A percentile compares a stretch with the other conserved stretches of the same genome.
Conservation (phyloP, 805 yeast species). For the Cyberlindnera samutprakarnensis region DNA sequence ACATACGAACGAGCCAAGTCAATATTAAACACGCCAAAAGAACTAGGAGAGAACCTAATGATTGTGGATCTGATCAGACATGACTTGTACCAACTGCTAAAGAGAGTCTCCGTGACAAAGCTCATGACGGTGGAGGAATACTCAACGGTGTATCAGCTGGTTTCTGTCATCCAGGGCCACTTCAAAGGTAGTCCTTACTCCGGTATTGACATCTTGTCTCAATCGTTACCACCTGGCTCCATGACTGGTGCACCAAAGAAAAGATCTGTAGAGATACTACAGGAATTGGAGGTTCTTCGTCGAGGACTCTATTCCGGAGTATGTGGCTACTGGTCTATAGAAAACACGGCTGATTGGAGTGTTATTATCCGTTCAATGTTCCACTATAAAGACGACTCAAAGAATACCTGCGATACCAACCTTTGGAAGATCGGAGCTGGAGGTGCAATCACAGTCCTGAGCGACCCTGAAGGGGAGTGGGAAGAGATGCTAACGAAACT, state of each 20-base stretch:
- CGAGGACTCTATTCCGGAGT: conserved; percentile 94
- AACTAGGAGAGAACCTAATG: conserved; percentile 93
- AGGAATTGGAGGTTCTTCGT: conserved; percentile 28
- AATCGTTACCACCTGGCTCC: conserved; percentile 93
- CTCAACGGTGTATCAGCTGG: conserved; percentile 83
- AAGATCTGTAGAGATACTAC: conserved; percentile 79
- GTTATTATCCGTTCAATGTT: conserved; percentile 85
- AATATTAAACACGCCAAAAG: conserved; percentile 78
- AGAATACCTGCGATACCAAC: conserved; percentile 20
- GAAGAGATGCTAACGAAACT: conserved; percentile 83
- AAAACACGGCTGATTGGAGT: conserved; percentile 91
- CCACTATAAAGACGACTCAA: conserved; percentile 46
- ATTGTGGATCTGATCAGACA: conserved; percentile 93
- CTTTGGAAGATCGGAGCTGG: conserved; percentile 95
- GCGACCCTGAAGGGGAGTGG: conserved; percentile 81
- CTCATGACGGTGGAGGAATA: conserved; percentile 93
- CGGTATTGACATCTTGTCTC: conserved; percentile 74
- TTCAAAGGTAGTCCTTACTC: conserved; percentile 26
- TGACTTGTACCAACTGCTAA: conserved; percentile 66
- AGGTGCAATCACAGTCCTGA: conserved; percentile 90
- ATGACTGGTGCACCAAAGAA: conserved; percentile 99
- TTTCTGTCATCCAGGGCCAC: conserved; percentile 75
- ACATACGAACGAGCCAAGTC: conserved; percentile 50
- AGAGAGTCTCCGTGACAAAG: conserved; percentile 61
- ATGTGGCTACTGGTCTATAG: conserved; percentile 88